phyloP scores from a whole-genome alignment of 2,329 filamentous ascomycete species.

The Diaporthe sp. region DNA sequence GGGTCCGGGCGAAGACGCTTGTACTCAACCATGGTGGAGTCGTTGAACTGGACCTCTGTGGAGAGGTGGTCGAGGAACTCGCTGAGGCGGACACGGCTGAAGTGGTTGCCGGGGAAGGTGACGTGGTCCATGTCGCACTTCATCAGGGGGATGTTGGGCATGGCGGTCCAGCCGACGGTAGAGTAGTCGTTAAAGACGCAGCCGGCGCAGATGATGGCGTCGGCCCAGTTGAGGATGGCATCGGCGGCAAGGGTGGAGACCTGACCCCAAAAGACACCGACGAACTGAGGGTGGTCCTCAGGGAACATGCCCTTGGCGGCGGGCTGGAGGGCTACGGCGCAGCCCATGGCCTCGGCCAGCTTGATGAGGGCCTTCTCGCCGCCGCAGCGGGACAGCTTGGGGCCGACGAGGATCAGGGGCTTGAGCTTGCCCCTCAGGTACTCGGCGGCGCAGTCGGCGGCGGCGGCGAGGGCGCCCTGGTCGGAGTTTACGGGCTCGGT shows the following conservation, averaged over 20 bases:
- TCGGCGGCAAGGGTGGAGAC: slow-evolving; percentile 41
- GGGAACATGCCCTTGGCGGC: slow-evolving; percentile 45
- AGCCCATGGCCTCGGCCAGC: slow-evolving; percentile 42
- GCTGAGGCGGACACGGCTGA: slow-evolving; percentile 41
- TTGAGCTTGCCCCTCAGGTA: slow-evolving; percentile 41
- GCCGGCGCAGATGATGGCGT: slow-evolving; percentile 42
- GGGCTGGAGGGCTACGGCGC: slow-evolving; percentile 43
- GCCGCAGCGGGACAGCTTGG: slow-evolving; percentile 38
- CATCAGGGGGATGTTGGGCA: slow-evolving; percentile 42
- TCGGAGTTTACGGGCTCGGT: slow-evolving; percentile 37
- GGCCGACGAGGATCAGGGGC: slow-evolving; percentile 42
- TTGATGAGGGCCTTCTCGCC: slow-evolving; percentile 39
- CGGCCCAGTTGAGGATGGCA: slow-evolving; percentile 42
- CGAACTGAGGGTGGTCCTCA: slow-evolving; percentile 41
- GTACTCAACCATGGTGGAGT: slow-evolving; percentile 42
- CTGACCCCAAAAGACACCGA: slow-evolving; percentile 42
- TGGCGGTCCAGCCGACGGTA: slow-evolving; percentile 43
- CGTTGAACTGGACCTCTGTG: slow-evolving; percentile 38
- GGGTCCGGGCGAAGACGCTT: slow-evolving; percentile 40
- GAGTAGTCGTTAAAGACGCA: slow-evolving; percentile 43
- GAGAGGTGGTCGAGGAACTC: slow-evolving; percentile 41
- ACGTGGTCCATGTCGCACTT: slow-evolving; percentile 42
- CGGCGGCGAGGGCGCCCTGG: slow-evolving; percentile 39
- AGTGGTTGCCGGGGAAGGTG: slow-evolving; percentile 41
- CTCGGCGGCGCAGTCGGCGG: slow-evolving; percentile 38